Conservation (phyloP, 139 green algal species). For the Gonium pectorale region DNA sequence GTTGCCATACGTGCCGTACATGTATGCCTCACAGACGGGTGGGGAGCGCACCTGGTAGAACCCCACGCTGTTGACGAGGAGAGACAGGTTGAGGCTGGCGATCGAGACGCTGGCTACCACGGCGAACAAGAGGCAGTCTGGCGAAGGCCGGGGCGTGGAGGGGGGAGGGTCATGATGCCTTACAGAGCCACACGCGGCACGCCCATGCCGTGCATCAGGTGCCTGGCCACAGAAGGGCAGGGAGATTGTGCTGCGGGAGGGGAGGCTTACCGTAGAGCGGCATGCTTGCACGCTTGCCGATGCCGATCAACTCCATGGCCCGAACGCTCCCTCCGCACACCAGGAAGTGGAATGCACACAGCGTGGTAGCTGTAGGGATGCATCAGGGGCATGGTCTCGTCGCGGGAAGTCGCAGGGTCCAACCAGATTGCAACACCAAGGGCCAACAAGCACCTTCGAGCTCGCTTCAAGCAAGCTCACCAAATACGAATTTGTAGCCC, state of each 20-base stretch:
- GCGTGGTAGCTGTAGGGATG: constrained; percentile 64
- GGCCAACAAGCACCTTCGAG: background rate
- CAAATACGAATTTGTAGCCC: constrained; percentile 74
- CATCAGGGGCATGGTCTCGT: background rate
- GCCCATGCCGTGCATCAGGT: too few species aligned
- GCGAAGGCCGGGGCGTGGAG: too few species aligned
- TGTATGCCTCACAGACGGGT: too few species aligned
- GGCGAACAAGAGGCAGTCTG: constrained; percentile 71
- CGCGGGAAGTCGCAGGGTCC: background rate
- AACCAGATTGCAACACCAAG: background rate
- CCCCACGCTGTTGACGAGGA: constrained; percentile 75
- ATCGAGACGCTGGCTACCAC: constrained; percentile 69
- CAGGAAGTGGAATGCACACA: constrained; percentile 75
- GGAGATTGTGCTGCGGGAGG: too few species aligned
- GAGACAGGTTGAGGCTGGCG: constrained; percentile 67
- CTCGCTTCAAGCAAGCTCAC: constrained; percentile 29
- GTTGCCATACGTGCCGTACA: too few species aligned
- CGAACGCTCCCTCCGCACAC: constrained; percentile 48
- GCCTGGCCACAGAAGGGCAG: too few species aligned
- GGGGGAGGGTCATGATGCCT: too few species aligned
- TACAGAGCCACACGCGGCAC: too few species aligned
- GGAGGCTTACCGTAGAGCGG: constrained; percentile 28
- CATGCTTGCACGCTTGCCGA: constrained; percentile 48
- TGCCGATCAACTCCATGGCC: constrained; percentile 51
- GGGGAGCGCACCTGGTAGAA: constrained; percentile 79